Evolutionary conservation across 2,329 filamentous ascomycete species (phyloP).

Genomic region (Colletotrichum endophyticum): DNA sequence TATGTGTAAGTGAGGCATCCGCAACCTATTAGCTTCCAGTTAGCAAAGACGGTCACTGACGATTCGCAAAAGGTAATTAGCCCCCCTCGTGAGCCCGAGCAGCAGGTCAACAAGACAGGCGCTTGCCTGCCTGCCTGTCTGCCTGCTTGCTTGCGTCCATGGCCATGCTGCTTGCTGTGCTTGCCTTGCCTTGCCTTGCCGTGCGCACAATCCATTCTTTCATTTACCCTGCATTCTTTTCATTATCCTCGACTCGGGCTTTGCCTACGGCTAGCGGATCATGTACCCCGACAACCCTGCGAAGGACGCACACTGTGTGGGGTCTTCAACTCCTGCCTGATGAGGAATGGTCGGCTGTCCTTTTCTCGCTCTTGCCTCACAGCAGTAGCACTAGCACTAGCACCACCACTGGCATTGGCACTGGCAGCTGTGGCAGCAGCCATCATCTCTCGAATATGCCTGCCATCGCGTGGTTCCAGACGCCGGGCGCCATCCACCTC

Average conservation of each 20-base stretch:
- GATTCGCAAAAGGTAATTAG: background rate
- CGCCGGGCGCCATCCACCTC: background rate
- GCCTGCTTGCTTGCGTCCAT: background rate
- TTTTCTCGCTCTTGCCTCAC: background rate
- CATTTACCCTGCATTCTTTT: background rate
- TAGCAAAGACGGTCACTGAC: background rate
- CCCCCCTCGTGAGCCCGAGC: background rate
- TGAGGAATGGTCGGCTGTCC: background rate
- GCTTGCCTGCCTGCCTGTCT: background rate
- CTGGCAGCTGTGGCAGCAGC: background rate
- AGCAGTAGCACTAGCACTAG: background rate
- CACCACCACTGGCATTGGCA: background rate
- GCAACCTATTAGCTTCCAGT: background rate
- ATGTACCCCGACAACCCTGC: background rate
- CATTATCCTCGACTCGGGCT: background rate
- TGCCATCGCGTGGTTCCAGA: background rate
- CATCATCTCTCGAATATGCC: background rate
- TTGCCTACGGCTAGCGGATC: constrained; percentile 6
- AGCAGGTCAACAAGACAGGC: background rate
- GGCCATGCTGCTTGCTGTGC: background rate
- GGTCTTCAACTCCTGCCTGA: background rate
- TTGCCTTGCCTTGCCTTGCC: background rate
- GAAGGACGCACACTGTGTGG: constrained; percentile 1
- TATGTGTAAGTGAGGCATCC: background rate
- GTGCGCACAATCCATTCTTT: background rate